phyloP scores from a whole-genome alignment of 2,329 filamentous ascomycete species.

The Fusarium sp. region DNA sequence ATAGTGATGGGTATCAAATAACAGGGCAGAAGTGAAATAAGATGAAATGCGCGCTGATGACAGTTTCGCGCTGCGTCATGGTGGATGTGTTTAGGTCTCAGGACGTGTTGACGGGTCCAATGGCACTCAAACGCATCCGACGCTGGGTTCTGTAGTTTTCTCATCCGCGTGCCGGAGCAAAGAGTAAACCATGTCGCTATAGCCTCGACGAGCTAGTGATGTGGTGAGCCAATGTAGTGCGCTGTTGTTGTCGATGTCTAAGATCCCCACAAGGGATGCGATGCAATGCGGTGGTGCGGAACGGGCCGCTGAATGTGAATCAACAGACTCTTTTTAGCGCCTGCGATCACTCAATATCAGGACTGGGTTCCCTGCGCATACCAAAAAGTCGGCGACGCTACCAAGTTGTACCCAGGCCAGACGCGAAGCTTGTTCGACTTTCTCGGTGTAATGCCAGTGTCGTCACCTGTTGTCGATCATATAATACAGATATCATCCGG shows the following conservation, averaged over 20 bases:
- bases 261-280: constrained; percentile 31
- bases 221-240: constrained; percentile 17
- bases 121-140: constrained; percentile 4
- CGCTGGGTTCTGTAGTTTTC: constrained; percentile 7
- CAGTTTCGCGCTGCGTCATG: constrained; percentile 10
- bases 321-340: constrained; percentile 24
- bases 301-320: constrained; percentile 45
- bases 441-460: neutral
- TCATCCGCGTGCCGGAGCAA: neutral
- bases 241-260: constrained; percentile 34
- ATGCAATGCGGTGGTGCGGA: constrained; percentile 27
- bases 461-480: neutral
- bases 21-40: constrained; percentile 47
- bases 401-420: constrained; percentile 1
- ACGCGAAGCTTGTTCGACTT: constrained; percentile 5
- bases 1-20: constrained; percentile 50
- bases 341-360: constrained; percentile 7
- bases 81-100: neutral
- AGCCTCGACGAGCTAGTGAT: constrained; percentile 13
- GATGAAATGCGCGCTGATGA: constrained; percentile 9
- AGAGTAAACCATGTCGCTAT: constrained; percentile 7
- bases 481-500: constrained; percentile 18
- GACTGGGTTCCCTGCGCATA: constrained; percentile 7
- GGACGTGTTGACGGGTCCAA: neutral
- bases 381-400: constrained; percentile 6